These are phyloP conservation scores for Tuctoria greenei DNA, from an alignment of 176 grass and related monocot genomes.

Conservation along the genomic window DNA sequence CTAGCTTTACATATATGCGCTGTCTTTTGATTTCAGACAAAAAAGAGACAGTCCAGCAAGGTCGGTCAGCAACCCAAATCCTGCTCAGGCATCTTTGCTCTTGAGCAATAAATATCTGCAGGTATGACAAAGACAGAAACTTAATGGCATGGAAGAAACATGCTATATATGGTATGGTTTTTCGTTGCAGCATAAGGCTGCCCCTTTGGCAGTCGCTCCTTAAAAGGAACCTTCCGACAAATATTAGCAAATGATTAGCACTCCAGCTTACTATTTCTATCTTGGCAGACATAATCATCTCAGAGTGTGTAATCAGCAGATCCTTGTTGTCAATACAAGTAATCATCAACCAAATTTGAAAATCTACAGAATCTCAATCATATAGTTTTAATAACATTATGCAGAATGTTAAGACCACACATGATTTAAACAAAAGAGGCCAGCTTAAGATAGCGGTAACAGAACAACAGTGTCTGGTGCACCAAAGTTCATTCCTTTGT, in stretches of 20 bases:
- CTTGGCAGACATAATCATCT: neutral
- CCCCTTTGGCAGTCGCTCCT: neutral
- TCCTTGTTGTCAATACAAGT: neutral
- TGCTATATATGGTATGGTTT: neutral
- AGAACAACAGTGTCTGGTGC: neutral
- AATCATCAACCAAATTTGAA: constrained; percentile 10
- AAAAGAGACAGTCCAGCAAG: constrained; percentile 61
- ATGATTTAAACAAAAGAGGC: neutral
- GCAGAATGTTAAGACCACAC: neutral
- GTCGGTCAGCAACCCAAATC: constrained; percentile 72
- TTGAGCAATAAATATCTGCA: constrained; percentile 85
- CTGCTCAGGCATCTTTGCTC: constrained; percentile 83
- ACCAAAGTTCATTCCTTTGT: neutral
- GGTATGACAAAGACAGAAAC: constrained; percentile 28
- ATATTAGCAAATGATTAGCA: neutral
- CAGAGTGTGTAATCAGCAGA: constrained; percentile 29
- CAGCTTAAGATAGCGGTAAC: constrained; percentile 4
- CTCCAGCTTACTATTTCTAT: neutral
- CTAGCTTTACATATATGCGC: constrained; percentile 71
- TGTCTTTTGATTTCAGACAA: constrained; percentile 64
- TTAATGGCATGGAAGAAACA: constrained; percentile 36
- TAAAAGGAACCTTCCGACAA: constrained; percentile 16
- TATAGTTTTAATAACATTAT: constrained; percentile 15
- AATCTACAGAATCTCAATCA: constrained; percentile 12
- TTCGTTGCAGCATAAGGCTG: constrained; percentile 10